These are phyloP conservation scores for Biscutella auriculata DNA, from an alignment of 441 rosid genomes.

Conservation along the genomic window DNA sequence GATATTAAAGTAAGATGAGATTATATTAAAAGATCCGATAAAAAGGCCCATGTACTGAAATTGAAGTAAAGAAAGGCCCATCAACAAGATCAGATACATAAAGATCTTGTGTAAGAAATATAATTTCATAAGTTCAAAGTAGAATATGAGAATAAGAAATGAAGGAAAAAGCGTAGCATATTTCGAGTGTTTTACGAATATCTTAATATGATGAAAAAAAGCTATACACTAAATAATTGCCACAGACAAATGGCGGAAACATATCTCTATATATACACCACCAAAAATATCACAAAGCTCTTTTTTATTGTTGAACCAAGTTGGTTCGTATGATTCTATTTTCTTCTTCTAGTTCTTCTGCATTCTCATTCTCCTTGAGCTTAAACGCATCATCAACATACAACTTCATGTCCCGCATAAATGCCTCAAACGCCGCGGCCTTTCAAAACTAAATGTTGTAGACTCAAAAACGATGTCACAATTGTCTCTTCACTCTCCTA, in stretches of 20 bases:
- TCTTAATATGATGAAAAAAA: too few species aligned
- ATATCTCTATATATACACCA: slow-evolving; percentile 13
- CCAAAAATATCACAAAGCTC: not conserved
- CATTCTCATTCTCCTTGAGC: slow-evolving; percentile 40
- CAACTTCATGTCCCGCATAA: slow-evolving; percentile 80
- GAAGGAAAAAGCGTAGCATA: too few species aligned
- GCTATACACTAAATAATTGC: slow-evolving; percentile 8
- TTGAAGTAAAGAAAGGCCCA: too few species aligned
- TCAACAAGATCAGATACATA: too few species aligned
- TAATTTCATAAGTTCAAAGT: too few species aligned
- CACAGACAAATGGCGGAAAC: not conserved
- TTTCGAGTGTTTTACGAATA: too few species aligned
- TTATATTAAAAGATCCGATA: too few species aligned
- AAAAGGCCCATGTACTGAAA: too few species aligned
- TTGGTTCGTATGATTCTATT: slow-evolving; percentile 12
- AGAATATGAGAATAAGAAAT: too few species aligned
- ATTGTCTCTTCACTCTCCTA: slow-evolving; percentile 43
- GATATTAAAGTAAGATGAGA: too few species aligned
- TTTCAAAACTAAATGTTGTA: slow-evolving; percentile 75
- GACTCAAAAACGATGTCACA: slow-evolving; percentile 61
- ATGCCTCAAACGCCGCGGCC: slow-evolving; percentile 85
- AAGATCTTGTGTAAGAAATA: too few species aligned
- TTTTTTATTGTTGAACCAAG: not conserved
- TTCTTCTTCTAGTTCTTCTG: slow-evolving; percentile 2
- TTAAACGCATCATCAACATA: slow-evolving; percentile 46